These are phyloP conservation scores for Gnomoniopsis smithogilvyi DNA, from an alignment of 2,329 filamentous ascomycete genomes.

Conservation along the genomic window DNA sequence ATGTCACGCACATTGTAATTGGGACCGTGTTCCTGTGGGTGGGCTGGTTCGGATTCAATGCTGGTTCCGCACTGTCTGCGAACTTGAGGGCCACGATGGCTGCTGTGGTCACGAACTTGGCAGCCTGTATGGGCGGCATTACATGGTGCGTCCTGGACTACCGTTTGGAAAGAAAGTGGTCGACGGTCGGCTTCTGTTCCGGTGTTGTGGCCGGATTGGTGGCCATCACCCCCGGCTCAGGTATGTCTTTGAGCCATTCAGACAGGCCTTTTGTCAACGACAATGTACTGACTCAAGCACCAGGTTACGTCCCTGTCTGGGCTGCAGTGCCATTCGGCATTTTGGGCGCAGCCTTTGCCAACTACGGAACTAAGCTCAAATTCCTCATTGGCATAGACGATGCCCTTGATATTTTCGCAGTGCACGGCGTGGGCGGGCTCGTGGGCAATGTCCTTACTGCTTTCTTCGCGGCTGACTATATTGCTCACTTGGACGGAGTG, in stretches of 20 bases:
- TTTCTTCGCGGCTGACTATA: conserved; percentile 82
- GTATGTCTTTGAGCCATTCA: conserved; percentile 32
- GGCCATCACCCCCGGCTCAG: conserved; percentile 83
- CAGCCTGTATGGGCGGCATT: conserved; percentile 79
- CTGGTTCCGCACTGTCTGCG: conserved; percentile 75
- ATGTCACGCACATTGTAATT: conserved; percentile 88
- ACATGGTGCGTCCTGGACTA: conserved; percentile 91
- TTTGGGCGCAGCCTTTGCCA: conserved; percentile 73
- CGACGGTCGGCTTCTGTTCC: conserved; percentile 88
- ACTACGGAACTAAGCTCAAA: conserved; percentile 90
- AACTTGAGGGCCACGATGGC: conserved; percentile 87
- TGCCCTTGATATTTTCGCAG: conserved; percentile 84
- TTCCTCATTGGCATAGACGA: conserved; percentile 79
- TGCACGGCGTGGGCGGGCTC: conserved; percentile 74
- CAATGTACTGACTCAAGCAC: background rate
- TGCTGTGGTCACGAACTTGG: conserved; percentile 79
- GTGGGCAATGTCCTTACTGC: conserved; percentile 77
- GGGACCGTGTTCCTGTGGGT: conserved; percentile 94
- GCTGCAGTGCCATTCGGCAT: conserved; percentile 76
- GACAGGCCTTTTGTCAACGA: background rate
- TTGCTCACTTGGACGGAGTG: conserved; percentile 74
- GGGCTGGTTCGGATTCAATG: conserved; percentile 95
- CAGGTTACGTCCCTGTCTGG: conserved; percentile 77
- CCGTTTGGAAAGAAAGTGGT: conserved; percentile 86
- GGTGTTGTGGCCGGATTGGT: conserved; percentile 86